Percentiles rank a stretch among this genome's conserved stretches.
These are phyloP conservation scores for Rhynchosporium graminicola DNA, from an alignment of 2,329 filamentous ascomycete genomes.

Conservation along the genomic window DNA sequence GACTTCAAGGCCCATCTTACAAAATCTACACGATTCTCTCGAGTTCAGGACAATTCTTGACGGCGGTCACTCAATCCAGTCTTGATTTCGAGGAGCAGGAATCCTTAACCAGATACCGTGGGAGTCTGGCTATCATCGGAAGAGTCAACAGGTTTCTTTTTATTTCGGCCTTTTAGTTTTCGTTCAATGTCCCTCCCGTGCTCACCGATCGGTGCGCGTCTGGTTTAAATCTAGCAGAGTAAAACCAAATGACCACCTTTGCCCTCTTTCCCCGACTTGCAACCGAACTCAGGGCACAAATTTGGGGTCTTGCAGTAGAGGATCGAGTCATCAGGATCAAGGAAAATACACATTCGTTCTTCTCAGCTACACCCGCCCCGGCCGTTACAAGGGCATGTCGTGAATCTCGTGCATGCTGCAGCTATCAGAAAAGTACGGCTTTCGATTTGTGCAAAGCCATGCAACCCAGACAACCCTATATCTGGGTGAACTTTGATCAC, in stretches of 20 bases:
- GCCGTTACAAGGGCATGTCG: neutral
- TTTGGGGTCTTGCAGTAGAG: slow-evolving; percentile 3
- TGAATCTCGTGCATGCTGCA: neutral
- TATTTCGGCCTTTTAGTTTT: no score
- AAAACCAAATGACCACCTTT: neutral
- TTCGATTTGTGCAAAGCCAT: neutral
- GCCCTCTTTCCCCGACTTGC: neutral
- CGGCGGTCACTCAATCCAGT: no score
- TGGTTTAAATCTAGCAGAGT: neutral
- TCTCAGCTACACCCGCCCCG: neutral
- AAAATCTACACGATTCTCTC: no score
- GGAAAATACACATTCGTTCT: neutral
- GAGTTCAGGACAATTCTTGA: no score
- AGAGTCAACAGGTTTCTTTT: no score
- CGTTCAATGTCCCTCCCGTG: no score
- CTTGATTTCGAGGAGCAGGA: no score
- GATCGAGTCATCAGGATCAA: neutral
- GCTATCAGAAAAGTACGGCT: neutral
- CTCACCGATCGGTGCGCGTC: no score
- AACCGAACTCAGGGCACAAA: neutral
- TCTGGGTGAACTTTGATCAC: slow-evolving; percentile 4
- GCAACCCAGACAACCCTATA: neutral
- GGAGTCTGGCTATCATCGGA: no score
- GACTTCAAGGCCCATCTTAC: no score
- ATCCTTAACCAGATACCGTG: no score